phyloP scores from a whole-genome alignment of 2,329 filamentous ascomycete species.

The Penicillium crustosum region DNA sequence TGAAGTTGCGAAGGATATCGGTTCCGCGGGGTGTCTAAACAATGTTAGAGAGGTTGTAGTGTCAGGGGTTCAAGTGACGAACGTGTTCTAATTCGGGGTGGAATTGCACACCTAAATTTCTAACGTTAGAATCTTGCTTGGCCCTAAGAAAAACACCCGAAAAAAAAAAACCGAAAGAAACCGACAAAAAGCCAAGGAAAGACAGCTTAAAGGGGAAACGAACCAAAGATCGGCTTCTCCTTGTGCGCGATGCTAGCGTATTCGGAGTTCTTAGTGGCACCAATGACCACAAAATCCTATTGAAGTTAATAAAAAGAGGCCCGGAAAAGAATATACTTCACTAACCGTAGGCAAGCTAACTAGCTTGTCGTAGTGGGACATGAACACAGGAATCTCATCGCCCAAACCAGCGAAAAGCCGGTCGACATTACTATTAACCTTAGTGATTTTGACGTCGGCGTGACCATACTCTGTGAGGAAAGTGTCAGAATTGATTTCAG shows the following conservation, averaged over 20 bases:
- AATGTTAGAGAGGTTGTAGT: slow-evolving; percentile 1
- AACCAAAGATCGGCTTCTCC: slow-evolving; percentile 43
- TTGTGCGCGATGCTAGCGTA: slow-evolving; percentile 71
- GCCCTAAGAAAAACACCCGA: not conserved
- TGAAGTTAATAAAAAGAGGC: slow-evolving; percentile 5
- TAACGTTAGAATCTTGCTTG: slow-evolving; percentile 6
- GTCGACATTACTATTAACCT: slow-evolving; percentile 64
- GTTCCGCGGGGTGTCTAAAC: slow-evolving; percentile 56
- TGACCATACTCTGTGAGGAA: slow-evolving; percentile 63
- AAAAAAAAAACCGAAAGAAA: too few species aligned
- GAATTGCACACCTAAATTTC: slow-evolving; percentile 66
- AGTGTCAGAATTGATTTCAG: slow-evolving; percentile 2
- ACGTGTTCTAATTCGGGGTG: slow-evolving; percentile 73
- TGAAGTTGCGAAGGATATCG: slow-evolving; percentile 77
- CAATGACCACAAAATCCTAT: slow-evolving; percentile 69
- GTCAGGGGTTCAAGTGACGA: not conserved
- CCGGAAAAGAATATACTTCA: not conserved
- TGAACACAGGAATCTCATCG: slow-evolving; percentile 71
- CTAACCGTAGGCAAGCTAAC: slow-evolving; percentile 59
- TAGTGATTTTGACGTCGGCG: slow-evolving; percentile 63
- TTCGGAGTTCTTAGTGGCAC: slow-evolving; percentile 71
- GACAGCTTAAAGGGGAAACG: not conserved
- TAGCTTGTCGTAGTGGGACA: slow-evolving; percentile 90
- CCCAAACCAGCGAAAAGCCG: slow-evolving; percentile 75
- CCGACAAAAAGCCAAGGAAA: too few species aligned